phyloP scores from a whole-genome alignment of 257 asterid genomes.

The Agastache rugosa region DNA sequence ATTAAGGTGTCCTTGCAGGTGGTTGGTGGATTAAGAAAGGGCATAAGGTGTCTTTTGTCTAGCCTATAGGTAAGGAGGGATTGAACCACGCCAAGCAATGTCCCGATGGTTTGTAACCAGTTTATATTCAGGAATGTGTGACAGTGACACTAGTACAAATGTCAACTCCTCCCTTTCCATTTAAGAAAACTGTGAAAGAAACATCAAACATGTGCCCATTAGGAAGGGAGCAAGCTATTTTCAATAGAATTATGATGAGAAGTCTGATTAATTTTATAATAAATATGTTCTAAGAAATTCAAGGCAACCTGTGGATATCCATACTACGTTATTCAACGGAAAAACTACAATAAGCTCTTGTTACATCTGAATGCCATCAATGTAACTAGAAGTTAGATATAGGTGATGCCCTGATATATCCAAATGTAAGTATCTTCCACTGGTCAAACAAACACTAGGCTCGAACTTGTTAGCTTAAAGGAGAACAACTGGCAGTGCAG shows the following conservation, averaged over 20 bases:
- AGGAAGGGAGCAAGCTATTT: neutral
- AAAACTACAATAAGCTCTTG: conserved; percentile 4
- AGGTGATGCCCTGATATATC: conserved; percentile 13
- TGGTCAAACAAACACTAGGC: neutral
- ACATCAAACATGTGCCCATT: neutral
- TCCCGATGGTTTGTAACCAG: neutral
- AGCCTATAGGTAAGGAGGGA: neutral
- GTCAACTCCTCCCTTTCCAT: neutral
- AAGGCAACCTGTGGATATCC: neutral
- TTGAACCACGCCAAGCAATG: neutral
- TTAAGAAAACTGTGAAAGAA: neutral
- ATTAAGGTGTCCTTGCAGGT: neutral
- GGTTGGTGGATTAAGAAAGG: neutral
- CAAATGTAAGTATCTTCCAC: conserved; percentile 4
- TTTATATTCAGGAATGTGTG: neutral
- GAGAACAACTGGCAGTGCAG: neutral
- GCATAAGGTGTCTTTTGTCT: neutral
- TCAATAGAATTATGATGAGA: neutral
- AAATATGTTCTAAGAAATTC: neutral
- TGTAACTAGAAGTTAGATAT: neutral
- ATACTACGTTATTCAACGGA: neutral
- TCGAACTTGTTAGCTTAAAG: neutral
- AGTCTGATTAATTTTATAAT: neutral
- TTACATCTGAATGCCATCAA: conserved; percentile 1
- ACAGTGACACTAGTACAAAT: neutral